A percentile compares a stretch with the other conserved stretches of the same genome.
These are phyloP conservation scores for Rhynchospora pubera DNA, from an alignment of 176 grass and related monocot genomes.

Conservation along the genomic window DNA sequence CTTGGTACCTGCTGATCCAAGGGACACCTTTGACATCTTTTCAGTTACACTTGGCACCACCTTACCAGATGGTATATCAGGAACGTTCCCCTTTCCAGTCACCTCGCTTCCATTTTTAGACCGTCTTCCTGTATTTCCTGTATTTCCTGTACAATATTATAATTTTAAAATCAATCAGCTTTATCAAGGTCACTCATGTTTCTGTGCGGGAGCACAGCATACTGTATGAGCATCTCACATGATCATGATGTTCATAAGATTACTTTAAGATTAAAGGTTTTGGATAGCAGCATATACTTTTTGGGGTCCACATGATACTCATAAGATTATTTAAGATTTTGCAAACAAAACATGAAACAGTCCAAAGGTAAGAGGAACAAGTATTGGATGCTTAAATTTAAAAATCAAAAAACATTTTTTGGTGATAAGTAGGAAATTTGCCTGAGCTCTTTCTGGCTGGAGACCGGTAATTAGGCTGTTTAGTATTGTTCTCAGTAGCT, in stretches of 20 bases:
- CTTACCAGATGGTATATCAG: slow-evolving; percentile 11
- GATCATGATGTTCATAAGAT: too few relatives aligned
- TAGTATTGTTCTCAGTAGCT: slow-evolving; percentile 44
- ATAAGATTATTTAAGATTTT: background rate
- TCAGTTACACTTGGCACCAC: slow-evolving; percentile 60
- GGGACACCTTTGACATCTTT: slow-evolving; percentile 56
- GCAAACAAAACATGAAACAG: background rate
- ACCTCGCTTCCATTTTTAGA: slow-evolving; percentile 48
- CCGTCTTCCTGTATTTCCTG: slow-evolving; percentile 29
- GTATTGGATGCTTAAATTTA: background rate
- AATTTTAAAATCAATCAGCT: background rate
- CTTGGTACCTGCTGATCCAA: slow-evolving; percentile 30
- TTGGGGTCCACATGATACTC: too few relatives aligned
- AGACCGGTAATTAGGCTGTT: slow-evolving; percentile 39
- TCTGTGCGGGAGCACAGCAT: background rate
- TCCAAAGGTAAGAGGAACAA: background rate
- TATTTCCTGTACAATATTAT: slow-evolving; percentile 34
- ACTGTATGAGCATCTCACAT: too few relatives aligned
- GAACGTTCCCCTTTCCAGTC: slow-evolving; percentile 16
- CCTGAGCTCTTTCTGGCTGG: slow-evolving; percentile 65
- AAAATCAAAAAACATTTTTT: background rate
- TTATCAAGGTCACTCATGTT: background rate
- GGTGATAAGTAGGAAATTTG: slow-evolving; percentile 25
- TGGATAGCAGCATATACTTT: too few relatives aligned
- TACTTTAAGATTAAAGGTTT: too few relatives aligned